phyloP scores from a whole-genome alignment of 1,139 yeast genomes.

The Nakaseomyces bracarensis region DNA sequence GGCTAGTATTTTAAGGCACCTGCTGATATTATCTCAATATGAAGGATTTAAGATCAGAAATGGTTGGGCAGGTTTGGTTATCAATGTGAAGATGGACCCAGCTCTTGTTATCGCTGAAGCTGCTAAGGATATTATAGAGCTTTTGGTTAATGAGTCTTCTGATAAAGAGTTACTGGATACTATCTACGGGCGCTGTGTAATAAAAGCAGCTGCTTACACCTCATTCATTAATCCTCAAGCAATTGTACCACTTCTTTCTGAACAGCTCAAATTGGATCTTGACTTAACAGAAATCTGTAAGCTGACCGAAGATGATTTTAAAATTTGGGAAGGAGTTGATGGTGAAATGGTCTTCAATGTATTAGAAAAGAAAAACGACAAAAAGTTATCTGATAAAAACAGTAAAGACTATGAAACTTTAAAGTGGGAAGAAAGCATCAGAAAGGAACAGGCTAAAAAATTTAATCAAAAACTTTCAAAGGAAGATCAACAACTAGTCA shows the following conservation, averaged over 20 bases:
- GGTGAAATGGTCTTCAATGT: conserved; percentile 67
- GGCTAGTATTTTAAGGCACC: conserved; percentile 37
- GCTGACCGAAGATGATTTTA: conserved; percentile 40
- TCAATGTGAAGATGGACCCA: conserved; percentile 57
- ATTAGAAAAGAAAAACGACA: conserved; percentile 38
- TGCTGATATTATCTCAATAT: conserved; percentile 53
- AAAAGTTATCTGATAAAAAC: conserved; percentile 45
- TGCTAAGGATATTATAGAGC: conserved; percentile 36
- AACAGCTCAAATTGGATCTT: conserved; percentile 38
- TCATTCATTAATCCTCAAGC: conserved; percentile 62
- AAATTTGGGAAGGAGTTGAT: conserved; percentile 60
- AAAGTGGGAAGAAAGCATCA: conserved; percentile 83
- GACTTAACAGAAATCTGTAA: conserved; percentile 28
- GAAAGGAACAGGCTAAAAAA: conserved; percentile 62
- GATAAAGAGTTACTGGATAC: conserved; percentile 18
- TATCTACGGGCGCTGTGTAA: conserved; percentile 34
- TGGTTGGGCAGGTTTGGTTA: conserved; percentile 77
- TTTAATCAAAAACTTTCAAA: conserved; percentile 51
- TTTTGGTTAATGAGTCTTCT: conserved; percentile 27
- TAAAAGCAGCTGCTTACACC: conserved; percentile 52
- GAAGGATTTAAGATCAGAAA: conserved; percentile 37
- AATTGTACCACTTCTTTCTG: conserved; percentile 46
- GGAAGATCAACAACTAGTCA: conserved; percentile 61
- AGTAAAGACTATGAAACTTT: conserved; percentile 75
- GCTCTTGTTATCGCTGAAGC: conserved; percentile 43